phyloP scores from a whole-genome alignment of 352 stramenopile species.

The Pythium biforme region DNA sequence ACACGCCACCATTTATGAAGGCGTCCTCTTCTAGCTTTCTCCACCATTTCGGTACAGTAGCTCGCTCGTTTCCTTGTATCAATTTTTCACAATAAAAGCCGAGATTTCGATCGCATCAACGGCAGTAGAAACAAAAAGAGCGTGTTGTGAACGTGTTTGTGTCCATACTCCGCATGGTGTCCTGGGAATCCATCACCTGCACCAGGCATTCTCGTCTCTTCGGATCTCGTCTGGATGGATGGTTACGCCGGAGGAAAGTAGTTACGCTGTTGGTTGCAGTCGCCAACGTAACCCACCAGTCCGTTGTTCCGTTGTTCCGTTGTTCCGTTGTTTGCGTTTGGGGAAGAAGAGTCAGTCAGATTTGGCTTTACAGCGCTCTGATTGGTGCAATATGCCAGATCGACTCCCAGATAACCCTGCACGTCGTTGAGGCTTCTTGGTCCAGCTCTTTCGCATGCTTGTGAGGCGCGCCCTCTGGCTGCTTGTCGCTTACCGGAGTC shows the following conservation, averaged over 20 bases:
- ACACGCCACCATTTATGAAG: background rate
- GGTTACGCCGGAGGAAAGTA: background rate
- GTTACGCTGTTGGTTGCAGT: background rate
- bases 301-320: background rate
- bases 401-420: background rate
- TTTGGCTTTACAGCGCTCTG: background rate
- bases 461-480: background rate
- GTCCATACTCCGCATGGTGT: too few relatives aligned
- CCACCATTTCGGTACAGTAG: background rate
- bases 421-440: background rate
- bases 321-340: background rate
- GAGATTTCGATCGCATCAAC: too few relatives aligned
- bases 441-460: constrained; percentile 16
- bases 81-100: too few relatives aligned
- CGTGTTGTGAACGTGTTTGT: too few relatives aligned
- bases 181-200: too few relatives aligned
- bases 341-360: constrained; percentile 12
- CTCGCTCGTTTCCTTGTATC: too few relatives aligned
- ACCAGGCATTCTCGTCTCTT: too few relatives aligned
- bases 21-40: background rate
- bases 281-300: constrained; percentile 1
- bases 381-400: constrained; percentile 17
- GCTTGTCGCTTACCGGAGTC: constrained; percentile 2
- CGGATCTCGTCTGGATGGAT: too few relatives aligned
- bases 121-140: too few relatives aligned